Evolutionary conservation across 1,284 basidiomycete species (phyloP).

Genomic region (Rhodotorula sp.): DNA sequence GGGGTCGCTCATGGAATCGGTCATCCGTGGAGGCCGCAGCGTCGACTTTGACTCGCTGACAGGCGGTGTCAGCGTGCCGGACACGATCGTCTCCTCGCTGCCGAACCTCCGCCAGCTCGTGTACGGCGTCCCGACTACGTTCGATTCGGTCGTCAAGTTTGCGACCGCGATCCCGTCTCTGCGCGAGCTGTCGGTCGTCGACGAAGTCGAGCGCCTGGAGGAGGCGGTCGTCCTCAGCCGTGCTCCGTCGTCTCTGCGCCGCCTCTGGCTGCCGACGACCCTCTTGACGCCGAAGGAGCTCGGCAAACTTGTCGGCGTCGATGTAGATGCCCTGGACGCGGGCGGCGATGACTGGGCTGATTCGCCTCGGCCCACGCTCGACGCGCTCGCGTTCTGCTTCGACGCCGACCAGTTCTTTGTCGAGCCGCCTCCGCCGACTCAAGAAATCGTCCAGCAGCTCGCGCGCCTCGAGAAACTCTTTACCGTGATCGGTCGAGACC

Average conservation of each 20-base stretch:
- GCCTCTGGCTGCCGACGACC: constrained; percentile 21
- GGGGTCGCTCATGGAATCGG: background rate
- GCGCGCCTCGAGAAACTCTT: constrained; percentile 1
- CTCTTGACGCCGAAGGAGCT: constrained; percentile 6
- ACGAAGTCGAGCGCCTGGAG: constrained; percentile 7
- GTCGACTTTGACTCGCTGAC: constrained; percentile 9
- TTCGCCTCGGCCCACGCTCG: background rate
- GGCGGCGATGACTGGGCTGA: background rate
- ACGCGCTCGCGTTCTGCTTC: constrained; percentile 26
- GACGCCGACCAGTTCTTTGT: constrained; percentile 12
- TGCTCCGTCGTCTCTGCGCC: background rate
- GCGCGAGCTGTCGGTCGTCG: constrained; percentile 12
- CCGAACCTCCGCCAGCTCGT: constrained; percentile 10
- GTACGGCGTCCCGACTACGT: constrained; percentile 16
- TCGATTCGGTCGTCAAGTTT: constrained; percentile 19
- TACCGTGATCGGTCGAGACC: background rate
- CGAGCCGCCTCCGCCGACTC: background rate
- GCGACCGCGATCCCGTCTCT: constrained; percentile 15
- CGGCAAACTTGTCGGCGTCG: background rate
- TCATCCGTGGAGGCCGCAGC: background rate
- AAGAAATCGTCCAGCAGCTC: background rate
- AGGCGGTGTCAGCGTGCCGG: constrained; percentile 22
- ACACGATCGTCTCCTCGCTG: constrained; percentile 2
- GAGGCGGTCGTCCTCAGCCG: background rate
- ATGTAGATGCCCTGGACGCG: no score